Percentiles rank a stretch among this genome's conserved stretches.
Conservation (phyloP, 257 asterid species). For the Schizonepeta tenuifolia region DNA sequence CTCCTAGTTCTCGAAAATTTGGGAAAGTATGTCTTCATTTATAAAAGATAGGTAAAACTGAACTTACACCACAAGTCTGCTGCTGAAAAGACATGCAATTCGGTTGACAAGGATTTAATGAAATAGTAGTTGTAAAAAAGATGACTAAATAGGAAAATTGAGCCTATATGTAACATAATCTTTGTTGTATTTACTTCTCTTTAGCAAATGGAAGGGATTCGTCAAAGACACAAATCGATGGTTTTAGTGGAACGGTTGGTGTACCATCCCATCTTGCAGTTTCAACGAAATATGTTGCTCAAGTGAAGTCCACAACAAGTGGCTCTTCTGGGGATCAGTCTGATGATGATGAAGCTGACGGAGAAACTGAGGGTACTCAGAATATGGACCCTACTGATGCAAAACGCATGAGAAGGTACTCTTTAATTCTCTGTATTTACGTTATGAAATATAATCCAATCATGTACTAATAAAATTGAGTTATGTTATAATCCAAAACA, state of each 20-base stretch:
- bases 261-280: conserved; percentile 51
- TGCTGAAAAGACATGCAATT: neutral
- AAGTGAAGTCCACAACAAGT: conserved; percentile 74
- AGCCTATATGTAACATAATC: conserved; percentile 11
- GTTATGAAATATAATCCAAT: neutral
- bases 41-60: too few relatives aligned
- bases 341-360: conserved; percentile 81
- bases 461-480: neutral
- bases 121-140: neutral
- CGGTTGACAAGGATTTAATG: neutral
- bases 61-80: too few relatives aligned
- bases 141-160: conserved; percentile 4
- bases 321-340: conserved; percentile 87
- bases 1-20: too few relatives aligned
- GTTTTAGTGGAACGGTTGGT: conserved; percentile 54
- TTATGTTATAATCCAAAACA: too few relatives aligned
- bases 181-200: conserved; percentile 29
- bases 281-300: conserved; percentile 53
- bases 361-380: conserved; percentile 63
- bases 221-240: conserved; percentile 59
- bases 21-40: too few relatives aligned
- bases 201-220: conserved; percentile 56
- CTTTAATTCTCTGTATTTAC: conserved; percentile 12
- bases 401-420: conserved; percentile 85
- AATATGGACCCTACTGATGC: conserved; percentile 66